A percentile compares a stretch with the other conserved stretches of the same genome.
These are phyloP conservation scores for Leishmania lainsoni DNA, from an alignment of 208 protist genomes.

Conservation along the genomic window DNA sequence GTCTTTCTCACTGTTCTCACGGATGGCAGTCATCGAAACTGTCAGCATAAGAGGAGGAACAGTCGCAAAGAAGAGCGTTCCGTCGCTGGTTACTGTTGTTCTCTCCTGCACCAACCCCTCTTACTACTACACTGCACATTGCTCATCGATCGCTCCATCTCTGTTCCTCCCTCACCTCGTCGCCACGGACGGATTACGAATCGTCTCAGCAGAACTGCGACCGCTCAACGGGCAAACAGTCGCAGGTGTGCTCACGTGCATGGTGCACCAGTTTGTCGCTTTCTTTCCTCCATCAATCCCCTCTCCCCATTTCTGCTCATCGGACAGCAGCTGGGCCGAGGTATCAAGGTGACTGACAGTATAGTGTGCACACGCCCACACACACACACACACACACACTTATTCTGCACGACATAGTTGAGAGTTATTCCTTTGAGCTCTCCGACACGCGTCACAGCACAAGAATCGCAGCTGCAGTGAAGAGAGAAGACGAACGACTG, in stretches of 20 bases:
- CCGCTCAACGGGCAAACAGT: neutral
- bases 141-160: neutral
- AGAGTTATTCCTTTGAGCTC: neutral
- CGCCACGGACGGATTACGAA: neutral
- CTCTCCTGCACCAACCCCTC: neutral
- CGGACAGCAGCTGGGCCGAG: neutral
- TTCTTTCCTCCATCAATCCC: neutral
- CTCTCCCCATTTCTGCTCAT: neutral
- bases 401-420: neutral
- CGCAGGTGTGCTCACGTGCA: neutral
- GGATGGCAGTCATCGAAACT: neutral
- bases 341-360: neutral
- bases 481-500: neutral
- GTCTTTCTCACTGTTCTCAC: neutral
- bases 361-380: neutral
- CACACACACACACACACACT: neutral
- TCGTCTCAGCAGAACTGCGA: neutral
- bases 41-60: neutral
- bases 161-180: neutral
- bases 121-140: neutral
- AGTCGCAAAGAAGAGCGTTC: neutral
- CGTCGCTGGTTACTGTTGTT: neutral
- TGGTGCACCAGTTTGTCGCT: neutral
- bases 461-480: neutral
- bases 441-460: neutral